These are phyloP conservation scores for Cryptomeria japonica DNA, from an alignment of 75 land plant genomes.

Conservation along the genomic window DNA sequence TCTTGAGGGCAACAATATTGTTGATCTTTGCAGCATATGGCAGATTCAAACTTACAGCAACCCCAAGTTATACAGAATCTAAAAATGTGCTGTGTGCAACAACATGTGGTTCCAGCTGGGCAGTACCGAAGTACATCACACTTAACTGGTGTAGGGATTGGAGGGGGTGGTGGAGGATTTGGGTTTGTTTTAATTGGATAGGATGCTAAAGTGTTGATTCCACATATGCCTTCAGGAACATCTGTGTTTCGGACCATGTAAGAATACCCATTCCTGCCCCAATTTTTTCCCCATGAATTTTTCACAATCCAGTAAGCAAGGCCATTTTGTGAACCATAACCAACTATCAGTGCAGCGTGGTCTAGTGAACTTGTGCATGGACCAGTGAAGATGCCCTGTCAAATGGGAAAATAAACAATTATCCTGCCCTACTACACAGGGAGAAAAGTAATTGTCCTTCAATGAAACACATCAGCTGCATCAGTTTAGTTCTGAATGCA, in stretches of 20 bases:
- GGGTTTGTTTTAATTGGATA: conserved; percentile 61
- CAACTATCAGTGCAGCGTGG: conserved; percentile 72
- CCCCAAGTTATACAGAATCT: conserved; percentile 69
- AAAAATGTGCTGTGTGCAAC: conserved; percentile 46
- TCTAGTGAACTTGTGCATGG: conserved; percentile 67
- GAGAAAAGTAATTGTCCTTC: background rate
- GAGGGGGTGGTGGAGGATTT: conserved; percentile 63
- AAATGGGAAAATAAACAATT: background rate
- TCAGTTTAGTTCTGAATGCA: background rate
- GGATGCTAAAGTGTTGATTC: conserved; percentile 71
- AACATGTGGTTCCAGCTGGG: conserved; percentile 66
- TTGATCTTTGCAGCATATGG: conserved; percentile 71
- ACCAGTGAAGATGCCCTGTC: conserved; percentile 68
- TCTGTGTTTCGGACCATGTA: conserved; percentile 55
- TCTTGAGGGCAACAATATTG: conserved; percentile 69
- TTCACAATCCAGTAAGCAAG: conserved; percentile 71
- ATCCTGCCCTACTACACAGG: background rate
- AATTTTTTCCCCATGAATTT: conserved; percentile 77
- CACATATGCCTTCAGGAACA: conserved; percentile 58
- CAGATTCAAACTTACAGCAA: conserved; percentile 65
- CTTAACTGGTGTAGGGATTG: conserved; percentile 48
- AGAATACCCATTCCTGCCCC: conserved; percentile 77
- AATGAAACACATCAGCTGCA: background rate
- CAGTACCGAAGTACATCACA: conserved; percentile 57
- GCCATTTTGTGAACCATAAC: conserved; percentile 72